Percentiles rank a stretch among this genome's conserved stretches.
phyloP scores from a whole-genome alignment of 2,329 filamentous ascomycete species.

The Hypoxylon sp. region DNA sequence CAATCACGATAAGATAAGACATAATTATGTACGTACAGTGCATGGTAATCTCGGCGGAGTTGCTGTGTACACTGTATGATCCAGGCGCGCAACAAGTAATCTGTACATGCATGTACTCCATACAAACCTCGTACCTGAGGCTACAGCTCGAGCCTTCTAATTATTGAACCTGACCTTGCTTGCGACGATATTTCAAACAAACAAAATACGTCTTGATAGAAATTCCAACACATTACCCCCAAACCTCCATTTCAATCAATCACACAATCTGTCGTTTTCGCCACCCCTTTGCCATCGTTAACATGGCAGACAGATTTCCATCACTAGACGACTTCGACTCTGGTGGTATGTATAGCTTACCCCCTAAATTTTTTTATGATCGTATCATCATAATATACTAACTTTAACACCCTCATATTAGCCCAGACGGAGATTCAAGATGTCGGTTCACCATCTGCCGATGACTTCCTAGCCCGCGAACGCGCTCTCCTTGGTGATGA shows the following conservation, averaged over 20 bases:
- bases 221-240: not conserved
- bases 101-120: conserved; percentile 26
- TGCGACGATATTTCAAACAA: conserved; percentile 27
- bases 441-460: conserved; percentile 72
- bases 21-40: not conserved
- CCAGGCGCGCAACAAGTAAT: conserved; percentile 26
- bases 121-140: conserved; percentile 19
- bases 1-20: conserved; percentile 11
- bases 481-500: conserved; percentile 92
- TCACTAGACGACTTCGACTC: conserved; percentile 84
- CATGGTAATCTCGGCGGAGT: not conserved
- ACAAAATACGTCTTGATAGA: conserved; percentile 5
- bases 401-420: conserved; percentile 53
- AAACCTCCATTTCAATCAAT: not conserved
- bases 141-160: conserved; percentile 35
- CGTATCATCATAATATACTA: conserved; percentile 42
- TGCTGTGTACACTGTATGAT: conserved; percentile 7
- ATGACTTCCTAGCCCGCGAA: conserved; percentile 93
- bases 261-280: not conserved
- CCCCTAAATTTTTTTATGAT: conserved; percentile 34
- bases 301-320: conserved; percentile 84
- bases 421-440: conserved; percentile 78
- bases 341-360: conserved; percentile 63
- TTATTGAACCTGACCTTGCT: conserved; percentile 26
- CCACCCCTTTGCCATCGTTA: conserved; percentile 43